These are phyloP conservation scores for Phoenix dactylifera DNA, from an alignment of 176 grass and related monocot species.

Conservation along the genomic window DNA sequence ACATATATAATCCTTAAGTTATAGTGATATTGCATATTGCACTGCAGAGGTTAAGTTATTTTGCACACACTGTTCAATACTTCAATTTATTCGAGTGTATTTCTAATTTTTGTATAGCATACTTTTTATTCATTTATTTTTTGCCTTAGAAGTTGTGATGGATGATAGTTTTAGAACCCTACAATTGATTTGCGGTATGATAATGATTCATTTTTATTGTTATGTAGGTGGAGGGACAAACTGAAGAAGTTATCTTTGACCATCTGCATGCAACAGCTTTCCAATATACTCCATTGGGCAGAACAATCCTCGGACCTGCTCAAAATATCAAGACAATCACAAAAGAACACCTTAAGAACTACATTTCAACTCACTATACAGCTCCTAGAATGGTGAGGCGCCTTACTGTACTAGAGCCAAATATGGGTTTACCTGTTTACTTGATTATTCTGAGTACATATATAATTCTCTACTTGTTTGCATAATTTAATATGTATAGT, in stretches of 20 bases:
- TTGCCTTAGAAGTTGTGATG: too few relatives aligned
- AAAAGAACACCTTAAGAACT: constrained; percentile 54
- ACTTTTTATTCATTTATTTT: too few relatives aligned
- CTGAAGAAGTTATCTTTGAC: constrained; percentile 94
- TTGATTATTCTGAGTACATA: not conserved
- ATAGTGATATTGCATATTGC: too few relatives aligned
- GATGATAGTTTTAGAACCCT: too few relatives aligned
- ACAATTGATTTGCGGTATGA: too few relatives aligned
- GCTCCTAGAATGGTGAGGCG: constrained; percentile 75
- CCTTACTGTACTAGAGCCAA: not conserved
- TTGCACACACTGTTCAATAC: too few relatives aligned
- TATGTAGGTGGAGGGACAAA: constrained; percentile 71
- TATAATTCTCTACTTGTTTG: not conserved
- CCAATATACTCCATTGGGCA: constrained; percentile 88
- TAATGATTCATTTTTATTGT: not conserved
- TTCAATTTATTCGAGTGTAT: too few relatives aligned
- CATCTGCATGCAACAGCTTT: constrained; percentile 98
- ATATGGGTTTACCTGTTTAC: not conserved
- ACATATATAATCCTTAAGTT: too few relatives aligned
- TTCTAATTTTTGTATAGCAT: too few relatives aligned
- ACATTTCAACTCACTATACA: constrained; percentile 93
- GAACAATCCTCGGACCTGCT: constrained; percentile 74
- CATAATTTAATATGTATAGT: not conserved
- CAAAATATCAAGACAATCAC: constrained; percentile 80
- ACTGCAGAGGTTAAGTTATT: too few relatives aligned